These are phyloP conservation scores for Xylariales sp. DNA, from an alignment of 2,329 filamentous ascomycete genomes.

Conservation along the genomic window DNA sequence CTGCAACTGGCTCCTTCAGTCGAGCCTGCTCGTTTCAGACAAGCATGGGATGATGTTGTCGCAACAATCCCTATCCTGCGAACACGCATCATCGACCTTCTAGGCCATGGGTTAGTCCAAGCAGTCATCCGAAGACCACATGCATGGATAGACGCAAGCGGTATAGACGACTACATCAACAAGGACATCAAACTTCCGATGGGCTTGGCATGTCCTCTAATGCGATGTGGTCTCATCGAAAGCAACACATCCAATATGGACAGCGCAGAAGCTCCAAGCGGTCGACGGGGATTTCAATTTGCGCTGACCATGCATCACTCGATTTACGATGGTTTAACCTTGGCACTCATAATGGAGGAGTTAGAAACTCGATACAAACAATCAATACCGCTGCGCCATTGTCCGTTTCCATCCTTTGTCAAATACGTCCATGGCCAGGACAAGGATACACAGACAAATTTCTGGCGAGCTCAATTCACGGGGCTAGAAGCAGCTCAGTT, in stretches of 20 bases:
- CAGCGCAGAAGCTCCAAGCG: no score
- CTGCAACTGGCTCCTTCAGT: neutral
- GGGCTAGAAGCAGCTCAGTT: neutral
- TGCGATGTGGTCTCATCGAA: no score
- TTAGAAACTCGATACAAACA: slow-evolving; percentile 8
- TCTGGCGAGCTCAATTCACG: neutral
- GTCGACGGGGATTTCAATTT: no score
- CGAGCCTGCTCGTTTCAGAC: neutral
- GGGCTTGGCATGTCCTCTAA: no score
- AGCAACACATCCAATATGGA: no score
- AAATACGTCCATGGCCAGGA: neutral
- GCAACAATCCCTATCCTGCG: neutral
- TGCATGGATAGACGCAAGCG: no score
- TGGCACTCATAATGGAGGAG: slow-evolving; percentile 12
- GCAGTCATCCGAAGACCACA: no score
- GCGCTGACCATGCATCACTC: slow-evolving; percentile 27
- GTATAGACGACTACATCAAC: no score
- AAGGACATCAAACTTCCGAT: no score
- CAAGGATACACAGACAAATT: neutral
- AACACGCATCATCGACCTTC: slow-evolving; percentile 1
- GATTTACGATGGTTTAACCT: slow-evolving; percentile 25
- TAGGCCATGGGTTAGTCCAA: neutral
- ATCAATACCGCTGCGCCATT: neutral
- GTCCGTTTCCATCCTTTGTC: neutral
- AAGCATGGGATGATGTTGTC: neutral